Conservation (phyloP, 306 rosid species). For the Gillenia trifoliata region DNA sequence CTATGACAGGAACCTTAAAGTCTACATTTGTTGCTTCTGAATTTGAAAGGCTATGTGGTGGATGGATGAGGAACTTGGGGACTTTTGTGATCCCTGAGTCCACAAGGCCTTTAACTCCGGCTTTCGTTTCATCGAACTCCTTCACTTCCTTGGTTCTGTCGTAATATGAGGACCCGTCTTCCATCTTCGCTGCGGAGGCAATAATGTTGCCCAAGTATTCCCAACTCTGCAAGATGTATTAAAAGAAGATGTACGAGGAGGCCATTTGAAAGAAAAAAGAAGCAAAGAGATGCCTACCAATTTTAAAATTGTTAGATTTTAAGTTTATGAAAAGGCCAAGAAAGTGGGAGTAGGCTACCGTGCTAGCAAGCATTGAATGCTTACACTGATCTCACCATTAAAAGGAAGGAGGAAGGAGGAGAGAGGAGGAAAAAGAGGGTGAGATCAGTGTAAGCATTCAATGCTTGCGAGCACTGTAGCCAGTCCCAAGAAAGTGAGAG, state of each 20-base stretch:
- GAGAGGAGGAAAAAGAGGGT: no score
- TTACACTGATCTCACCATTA: no score
- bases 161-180: conserved; percentile 12
- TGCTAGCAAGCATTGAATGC: no score
- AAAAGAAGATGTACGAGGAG: not conserved
- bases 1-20: conserved; percentile 54
- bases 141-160: conserved; percentile 61
- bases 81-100: conserved; percentile 55
- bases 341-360: no score
- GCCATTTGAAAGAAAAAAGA: conserved; percentile 3
- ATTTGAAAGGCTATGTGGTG: conserved; percentile 23
- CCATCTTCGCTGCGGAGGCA: not conserved
- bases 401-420: no score
- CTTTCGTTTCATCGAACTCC: conserved; percentile 65
- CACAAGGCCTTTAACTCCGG: conserved; percentile 70
- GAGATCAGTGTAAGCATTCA: no score
- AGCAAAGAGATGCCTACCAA: conserved; percentile 18
- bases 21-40: not conserved
- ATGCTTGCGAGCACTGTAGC: no score
- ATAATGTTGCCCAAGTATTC: no score
- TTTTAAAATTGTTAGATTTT: not conserved
- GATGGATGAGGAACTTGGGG: conserved; percentile 60
- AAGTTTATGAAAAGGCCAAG: not conserved
- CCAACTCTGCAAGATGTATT: no score
- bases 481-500: no score